A percentile compares a stretch with the other conserved stretches of the same genome.
phyloP scores from a whole-genome alignment of 1,139 yeast genomes.

The Kodamaea fungicola region DNA sequence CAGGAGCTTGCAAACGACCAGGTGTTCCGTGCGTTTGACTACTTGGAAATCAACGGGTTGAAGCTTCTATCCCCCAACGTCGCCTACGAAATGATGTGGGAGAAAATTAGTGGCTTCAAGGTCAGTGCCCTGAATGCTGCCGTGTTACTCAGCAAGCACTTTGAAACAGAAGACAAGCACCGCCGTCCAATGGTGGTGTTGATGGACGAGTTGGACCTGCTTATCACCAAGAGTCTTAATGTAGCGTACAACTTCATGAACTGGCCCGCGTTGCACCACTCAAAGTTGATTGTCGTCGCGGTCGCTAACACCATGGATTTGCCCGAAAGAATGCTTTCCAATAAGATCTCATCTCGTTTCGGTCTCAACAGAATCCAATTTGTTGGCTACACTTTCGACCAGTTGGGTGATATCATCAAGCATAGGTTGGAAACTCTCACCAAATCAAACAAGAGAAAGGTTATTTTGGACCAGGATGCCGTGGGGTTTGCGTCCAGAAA shows the following conservation, averaged over 20 bases:
- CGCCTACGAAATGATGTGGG: constrained; percentile 86
- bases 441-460: constrained; percentile 32
- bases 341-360: constrained; percentile 85
- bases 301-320: constrained; percentile 97
- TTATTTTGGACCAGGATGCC: constrained; percentile 66
- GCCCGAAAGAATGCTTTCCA: constrained; percentile 84
- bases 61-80: constrained; percentile 78
- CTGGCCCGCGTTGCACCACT: constrained; percentile 86
- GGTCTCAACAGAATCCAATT: constrained; percentile 87
- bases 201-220: constrained; percentile 90
- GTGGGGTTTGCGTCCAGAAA: constrained; percentile 89
- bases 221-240: constrained; percentile 79
- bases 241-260: constrained; percentile 95
- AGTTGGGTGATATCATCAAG: constrained; percentile 70
- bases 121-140: constrained; percentile 65
- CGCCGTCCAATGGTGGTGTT: constrained; percentile 67
- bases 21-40: constrained; percentile 60
- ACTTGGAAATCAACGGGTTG: constrained; percentile 86
- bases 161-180: constrained; percentile 18
- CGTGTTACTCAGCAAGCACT: constrained; percentile 36
- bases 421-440: constrained; percentile 62
- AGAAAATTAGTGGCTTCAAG: constrained; percentile 59
- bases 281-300: constrained; percentile 83
- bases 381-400: constrained; percentile 81
- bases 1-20: constrained; percentile 41